Conservation (phyloP, 805 yeast species). For the Yarrowia sp. region DNA sequence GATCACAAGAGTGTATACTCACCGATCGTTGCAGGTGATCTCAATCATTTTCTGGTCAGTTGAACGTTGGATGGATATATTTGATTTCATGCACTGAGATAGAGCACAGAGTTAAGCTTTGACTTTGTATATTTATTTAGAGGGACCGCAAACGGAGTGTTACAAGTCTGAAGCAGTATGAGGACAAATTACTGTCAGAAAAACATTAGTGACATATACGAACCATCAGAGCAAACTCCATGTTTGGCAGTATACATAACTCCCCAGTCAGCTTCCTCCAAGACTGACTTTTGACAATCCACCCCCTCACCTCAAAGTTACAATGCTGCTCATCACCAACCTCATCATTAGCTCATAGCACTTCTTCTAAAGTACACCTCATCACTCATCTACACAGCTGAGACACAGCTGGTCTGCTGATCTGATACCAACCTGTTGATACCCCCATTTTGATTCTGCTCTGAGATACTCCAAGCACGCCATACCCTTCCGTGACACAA, state of each 20-base stretch:
- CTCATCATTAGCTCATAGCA: not conserved
- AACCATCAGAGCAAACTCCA: no score
- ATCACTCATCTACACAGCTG: not conserved
- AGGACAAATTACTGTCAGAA: no score
- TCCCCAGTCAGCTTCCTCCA: no score
- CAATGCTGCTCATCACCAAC: no score
- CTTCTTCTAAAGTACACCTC: not conserved
- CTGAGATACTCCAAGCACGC: no score
- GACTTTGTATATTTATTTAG: not conserved
- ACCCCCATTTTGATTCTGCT: not conserved
- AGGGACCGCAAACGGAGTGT: not conserved
- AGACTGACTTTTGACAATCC: no score
- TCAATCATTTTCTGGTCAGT: constrained; percentile 65
- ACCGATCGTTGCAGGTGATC: constrained; percentile 73
- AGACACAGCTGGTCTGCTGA: not conserved
- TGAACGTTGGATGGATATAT: not conserved
- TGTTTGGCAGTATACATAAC: no score
- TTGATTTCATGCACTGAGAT: not conserved
- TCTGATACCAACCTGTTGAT: not conserved
- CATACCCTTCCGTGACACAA: not conserved
- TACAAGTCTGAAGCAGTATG: no score
- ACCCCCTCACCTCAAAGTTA: no score
- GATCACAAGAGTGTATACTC: constrained; percentile 44
- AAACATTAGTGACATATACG: no score
- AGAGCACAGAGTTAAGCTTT: not conserved